Base-by-base conservation (phyloP, 208 protist genomes). In the Vickermania spadyakhi region DNA sequence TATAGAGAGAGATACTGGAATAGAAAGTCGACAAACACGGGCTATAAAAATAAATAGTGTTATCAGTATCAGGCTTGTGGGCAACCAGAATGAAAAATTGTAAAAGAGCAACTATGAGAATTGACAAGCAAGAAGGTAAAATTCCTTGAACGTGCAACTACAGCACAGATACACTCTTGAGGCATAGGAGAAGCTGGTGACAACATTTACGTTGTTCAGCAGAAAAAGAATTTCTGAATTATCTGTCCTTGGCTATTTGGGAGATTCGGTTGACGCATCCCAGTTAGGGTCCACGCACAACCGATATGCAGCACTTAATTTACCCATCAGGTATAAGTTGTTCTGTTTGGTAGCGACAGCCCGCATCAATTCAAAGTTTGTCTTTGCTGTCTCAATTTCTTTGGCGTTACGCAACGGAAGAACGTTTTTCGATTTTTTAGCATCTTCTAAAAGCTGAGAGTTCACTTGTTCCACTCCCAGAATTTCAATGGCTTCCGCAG, bases 221-320 rank as follows among this genome's bases (percentile, higher is more conserved):
- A n/a, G n/a, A n/a, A n/a, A n/a, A n/a, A n/a, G n/a, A n/a, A n/a
- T n/a, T n/a, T n/a, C n/a, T n/a, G n/a, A n/a, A n/a, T n/a, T n/a
- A n/a, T n/a, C n/a, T n/a, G n/a, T n/a, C n/a, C n/a, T n/a, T n/a
- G n/a, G n/a, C n/a, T n/a, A n/a, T n/a, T n/a, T n/a, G n/a, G n/a
- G n/a, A n/a, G n/a, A n/a, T 27, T 70, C 64, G 4, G 36, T 22
- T 23, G 1, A 31, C 18, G 45, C 52, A 73, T 93, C 86, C 83
- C 86, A 93, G 0, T 75, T 28, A 2, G 72, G 65, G 58, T 93
- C 77, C 0, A 87, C 80, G 54, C 86, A 93, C 1, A 85, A 49
- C 52, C 82, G 84, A 54, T 86, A 93, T 3, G 86, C 86, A 3
- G 69, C 70, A 51, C 86, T 93, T 36, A 93, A 68, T 67, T 93